These are phyloP conservation scores for Pseudozyma sp. DNA, from an alignment of 1,284 basidiomycete species.

Conservation along the genomic window DNA sequence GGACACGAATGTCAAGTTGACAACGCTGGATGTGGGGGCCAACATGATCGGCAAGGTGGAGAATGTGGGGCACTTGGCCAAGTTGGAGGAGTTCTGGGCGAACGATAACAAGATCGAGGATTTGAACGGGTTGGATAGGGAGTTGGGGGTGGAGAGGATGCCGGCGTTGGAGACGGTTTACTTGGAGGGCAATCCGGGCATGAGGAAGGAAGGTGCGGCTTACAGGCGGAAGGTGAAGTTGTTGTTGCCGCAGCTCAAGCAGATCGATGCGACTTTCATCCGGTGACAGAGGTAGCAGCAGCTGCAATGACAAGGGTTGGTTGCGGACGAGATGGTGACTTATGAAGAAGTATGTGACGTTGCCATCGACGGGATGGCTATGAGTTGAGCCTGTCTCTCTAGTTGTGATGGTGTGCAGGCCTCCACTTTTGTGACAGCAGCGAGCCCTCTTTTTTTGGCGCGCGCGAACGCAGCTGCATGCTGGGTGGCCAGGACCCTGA, in stretches of 20 bases:
- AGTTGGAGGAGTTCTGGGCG: constrained; percentile 93
- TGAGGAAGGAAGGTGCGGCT: constrained; percentile 79
- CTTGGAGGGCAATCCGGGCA: constrained; percentile 92
- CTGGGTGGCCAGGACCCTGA: constrained; percentile 2
- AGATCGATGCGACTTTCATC: constrained; percentile 89
- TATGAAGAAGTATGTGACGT: background rate
- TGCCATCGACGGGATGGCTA: no score
- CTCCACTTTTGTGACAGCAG: background rate
- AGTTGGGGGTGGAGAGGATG: constrained; percentile 76
- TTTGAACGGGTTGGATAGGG: constrained; percentile 77
- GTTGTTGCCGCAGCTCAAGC: constrained; percentile 85
- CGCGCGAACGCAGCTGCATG: constrained; percentile 6
- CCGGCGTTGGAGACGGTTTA: constrained; percentile 86
- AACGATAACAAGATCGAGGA: constrained; percentile 85
- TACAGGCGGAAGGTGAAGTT: constrained; percentile 92
- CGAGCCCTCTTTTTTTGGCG: background rate
- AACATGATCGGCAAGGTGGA: constrained; percentile 85
- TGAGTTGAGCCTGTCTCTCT: no score
- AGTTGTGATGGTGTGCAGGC: background rate
- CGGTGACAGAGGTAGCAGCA: constrained; percentile 63
- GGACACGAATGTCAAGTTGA: constrained; percentile 74
- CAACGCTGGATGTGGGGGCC: constrained; percentile 86
- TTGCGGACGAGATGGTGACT: background rate
- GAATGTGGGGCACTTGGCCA: constrained; percentile 79
- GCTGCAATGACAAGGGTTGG: background rate